A percentile compares a stretch with the other conserved stretches of the same genome.
These are phyloP conservation scores for Fusarium sp. DNA, from an alignment of 2,329 filamentous ascomycete species.

Conservation along the genomic window DNA sequence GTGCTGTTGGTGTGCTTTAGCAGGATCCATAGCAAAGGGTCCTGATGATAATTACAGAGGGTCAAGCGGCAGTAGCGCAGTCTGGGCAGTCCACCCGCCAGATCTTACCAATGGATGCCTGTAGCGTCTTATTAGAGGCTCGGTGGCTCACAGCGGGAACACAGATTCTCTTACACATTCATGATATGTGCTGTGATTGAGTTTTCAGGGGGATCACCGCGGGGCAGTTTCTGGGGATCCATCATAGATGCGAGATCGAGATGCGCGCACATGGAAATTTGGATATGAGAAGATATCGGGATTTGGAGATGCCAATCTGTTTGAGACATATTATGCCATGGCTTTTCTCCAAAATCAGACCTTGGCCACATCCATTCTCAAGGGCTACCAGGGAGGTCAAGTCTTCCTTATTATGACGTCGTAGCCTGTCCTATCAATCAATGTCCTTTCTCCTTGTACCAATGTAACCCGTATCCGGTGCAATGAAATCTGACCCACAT, in stretches of 20 bases:
- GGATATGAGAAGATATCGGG: constrained; percentile 1
- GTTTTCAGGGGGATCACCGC: constrained; percentile 38
- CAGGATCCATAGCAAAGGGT: constrained; percentile 30
- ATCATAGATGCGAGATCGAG: background rate
- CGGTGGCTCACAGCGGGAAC: background rate
- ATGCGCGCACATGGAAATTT: background rate
- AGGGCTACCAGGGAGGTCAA: background rate
- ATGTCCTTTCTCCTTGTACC: background rate
- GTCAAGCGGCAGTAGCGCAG: constrained; percentile 35
- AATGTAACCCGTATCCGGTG: background rate
- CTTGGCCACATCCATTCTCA: background rate
- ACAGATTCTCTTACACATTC: constrained; percentile 22
- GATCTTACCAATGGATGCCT: constrained; percentile 14
- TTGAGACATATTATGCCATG: background rate
- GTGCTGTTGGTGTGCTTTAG: constrained; percentile 12
- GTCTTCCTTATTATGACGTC: background rate
- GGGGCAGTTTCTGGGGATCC: constrained; percentile 9
- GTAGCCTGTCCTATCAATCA: background rate
- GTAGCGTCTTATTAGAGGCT: constrained; percentile 19
- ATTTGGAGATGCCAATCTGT: background rate
- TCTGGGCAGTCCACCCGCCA: constrained; percentile 14
- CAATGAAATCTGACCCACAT: background rate
- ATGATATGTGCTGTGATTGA: constrained; percentile 19
- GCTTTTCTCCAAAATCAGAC: background rate
- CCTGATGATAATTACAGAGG: background rate